A percentile compares a stretch with the other conserved stretches of the same genome.
These are phyloP conservation scores for Rhodofomes roseus DNA, from an alignment of 1,284 basidiomycete genomes.

Conservation along the genomic window DNA sequence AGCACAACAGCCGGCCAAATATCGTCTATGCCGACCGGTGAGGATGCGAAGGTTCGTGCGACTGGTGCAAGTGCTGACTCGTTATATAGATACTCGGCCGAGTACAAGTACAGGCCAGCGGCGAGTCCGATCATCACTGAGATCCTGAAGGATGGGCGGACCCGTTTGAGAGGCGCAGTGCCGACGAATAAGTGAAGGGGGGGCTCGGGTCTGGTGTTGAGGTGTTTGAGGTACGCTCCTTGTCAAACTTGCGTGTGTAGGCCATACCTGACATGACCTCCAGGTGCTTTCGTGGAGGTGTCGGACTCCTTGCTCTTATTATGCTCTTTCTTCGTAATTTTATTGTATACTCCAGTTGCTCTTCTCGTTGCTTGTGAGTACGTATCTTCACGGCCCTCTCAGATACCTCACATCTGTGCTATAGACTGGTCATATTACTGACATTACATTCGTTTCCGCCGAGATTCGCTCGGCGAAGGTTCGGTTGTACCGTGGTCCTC, in stretches of 20 bases:
- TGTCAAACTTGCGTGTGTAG: neutral
- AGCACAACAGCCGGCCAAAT: slow-evolving; percentile 24
- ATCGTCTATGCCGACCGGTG: slow-evolving; percentile 49
- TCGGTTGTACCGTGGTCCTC: no score
- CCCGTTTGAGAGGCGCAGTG: slow-evolving; percentile 50
- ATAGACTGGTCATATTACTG: no score
- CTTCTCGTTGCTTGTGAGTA: no score
- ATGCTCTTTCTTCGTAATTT: no score
- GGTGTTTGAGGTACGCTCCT: neutral
- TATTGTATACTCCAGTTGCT: no score
- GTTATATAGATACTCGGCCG: slow-evolving; percentile 54
- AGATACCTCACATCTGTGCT: no score
- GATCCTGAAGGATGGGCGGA: slow-evolving; percentile 52
- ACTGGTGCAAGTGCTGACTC: neutral
- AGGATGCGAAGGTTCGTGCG: slow-evolving; percentile 13
- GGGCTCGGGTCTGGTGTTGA: neutral
- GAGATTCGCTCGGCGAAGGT: no score
- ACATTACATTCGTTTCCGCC: no score
- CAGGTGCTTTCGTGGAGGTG: no score
- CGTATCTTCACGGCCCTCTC: no score
- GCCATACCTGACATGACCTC: no score
- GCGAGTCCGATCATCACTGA: slow-evolving; percentile 68
- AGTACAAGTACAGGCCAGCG: slow-evolving; percentile 61
- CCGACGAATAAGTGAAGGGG: slow-evolving; percentile 27
- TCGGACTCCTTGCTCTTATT: no score